Evolutionary conservation across 345 rosid species (phyloP), one percentile per base, ranked within the genome.

Genomic region (Reutealis trisperma): DNA sequence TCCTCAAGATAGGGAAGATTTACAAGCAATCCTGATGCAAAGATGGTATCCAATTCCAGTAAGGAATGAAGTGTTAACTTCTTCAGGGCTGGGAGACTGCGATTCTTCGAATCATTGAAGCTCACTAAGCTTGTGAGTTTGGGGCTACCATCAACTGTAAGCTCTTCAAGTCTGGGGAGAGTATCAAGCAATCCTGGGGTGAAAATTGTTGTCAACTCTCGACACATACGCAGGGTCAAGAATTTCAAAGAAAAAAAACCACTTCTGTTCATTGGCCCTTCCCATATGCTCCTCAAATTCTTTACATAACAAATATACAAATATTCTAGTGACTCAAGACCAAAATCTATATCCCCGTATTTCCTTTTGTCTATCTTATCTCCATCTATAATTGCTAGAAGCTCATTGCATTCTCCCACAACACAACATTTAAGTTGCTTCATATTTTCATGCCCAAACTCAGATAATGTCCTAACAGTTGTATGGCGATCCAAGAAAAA

Each of bases 1-100:
- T 75, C 72, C 60, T 80, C 83, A 44, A 75, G 24, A 59, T 67
- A 71, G 72, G 37, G 42, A 12, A 80, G 69, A 22, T 63, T 63
- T 27, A 24, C 76, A 44, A 80, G 71, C 76, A 70, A 71, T 25
- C 44, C 19, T 27, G 30, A 27, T 10, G 76, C 1, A 34, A 75
- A 81, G 66, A 81, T 49, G 18, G 21, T 25, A 11, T 2, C 34
- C 63, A 76, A 42, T 8, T 59, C 18, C 11, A 74, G 66, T 57
- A 57, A 57, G 24, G 16, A 57, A 57, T 5, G 22, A 21, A 57
- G 60, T 57, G 60, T 5, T 3, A 57, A 16, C 60, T 19, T 57
- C 60, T 57, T 57, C 60, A 57, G 16, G 2, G 22, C 22, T 4
- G 60, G 60, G 60, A 30, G 27, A 71, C 27, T 5, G 9, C 8